Conservation (phyloP, 495 filamentous ascomycete species). For the Xylaria palmicola region DNA sequence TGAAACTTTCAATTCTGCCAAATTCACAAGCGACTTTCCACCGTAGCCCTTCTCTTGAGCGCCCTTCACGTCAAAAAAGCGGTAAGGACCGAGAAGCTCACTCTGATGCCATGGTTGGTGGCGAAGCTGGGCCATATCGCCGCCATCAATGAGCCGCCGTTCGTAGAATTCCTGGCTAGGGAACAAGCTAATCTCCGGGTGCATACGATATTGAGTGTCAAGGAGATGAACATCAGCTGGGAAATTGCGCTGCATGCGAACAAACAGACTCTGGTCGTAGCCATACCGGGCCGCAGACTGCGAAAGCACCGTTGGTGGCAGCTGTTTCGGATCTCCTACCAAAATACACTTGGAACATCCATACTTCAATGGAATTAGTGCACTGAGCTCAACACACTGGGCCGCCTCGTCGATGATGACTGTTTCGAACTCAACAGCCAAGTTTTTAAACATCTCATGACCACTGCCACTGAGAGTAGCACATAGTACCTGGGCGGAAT, state of each 20-base stretch:
- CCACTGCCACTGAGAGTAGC: slow-evolving; percentile 93
- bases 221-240: slow-evolving; percentile 88
- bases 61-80: slow-evolving; percentile 96
- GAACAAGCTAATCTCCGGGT: slow-evolving; percentile 89
- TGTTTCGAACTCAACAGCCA: slow-evolving; percentile 96
- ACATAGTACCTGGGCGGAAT: slow-evolving; percentile 88
- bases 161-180: slow-evolving; percentile 93
- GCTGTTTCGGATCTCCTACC: slow-evolving; percentile 95
- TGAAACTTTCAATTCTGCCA: slow-evolving; percentile 79
- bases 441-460: slow-evolving; percentile 93
- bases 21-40: slow-evolving; percentile 87
- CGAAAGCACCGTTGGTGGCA: slow-evolving; percentile 93
- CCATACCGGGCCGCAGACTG: slow-evolving; percentile 88
- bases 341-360: slow-evolving; percentile 96
- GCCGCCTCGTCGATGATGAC: slow-evolving; percentile 98
- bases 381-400: slow-evolving; percentile 95
- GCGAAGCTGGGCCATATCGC: slow-evolving; percentile 73
- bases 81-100: slow-evolving; percentile 79
- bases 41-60: slow-evolving; percentile 72
- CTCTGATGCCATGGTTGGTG: slow-evolving; percentile 81
- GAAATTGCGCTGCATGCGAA: slow-evolving; percentile 93
- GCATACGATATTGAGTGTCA: slow-evolving; percentile 98
- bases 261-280: slow-evolving; percentile 97
- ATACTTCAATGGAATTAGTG: slow-evolving; percentile 95
- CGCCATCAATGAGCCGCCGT: slow-evolving; percentile 77